Percentiles rank a stretch among this genome's conserved stretches.
Evolutionary conservation across 257 asterid species (phyloP).

Genomic region (Dorcoceras hygrometricum): DNA sequence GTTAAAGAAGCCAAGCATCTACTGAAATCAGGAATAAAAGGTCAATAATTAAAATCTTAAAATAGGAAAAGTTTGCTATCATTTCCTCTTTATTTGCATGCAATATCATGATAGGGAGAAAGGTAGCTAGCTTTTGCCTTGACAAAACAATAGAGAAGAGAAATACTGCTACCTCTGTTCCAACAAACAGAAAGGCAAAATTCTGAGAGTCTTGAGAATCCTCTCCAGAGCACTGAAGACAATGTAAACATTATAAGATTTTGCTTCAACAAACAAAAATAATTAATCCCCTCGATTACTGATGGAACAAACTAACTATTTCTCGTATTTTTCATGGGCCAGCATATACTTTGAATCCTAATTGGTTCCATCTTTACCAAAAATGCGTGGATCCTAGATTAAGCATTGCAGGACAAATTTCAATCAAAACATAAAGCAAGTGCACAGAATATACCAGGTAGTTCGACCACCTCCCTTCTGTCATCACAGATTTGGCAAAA

Average conservation of each 20-base stretch:
- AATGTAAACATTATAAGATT: conserved; percentile 23
- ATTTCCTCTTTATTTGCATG: conserved; percentile 8
- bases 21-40: conserved; percentile 18
- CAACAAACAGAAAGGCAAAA: conserved; percentile 77
- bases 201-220: conserved; percentile 53
- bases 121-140: conserved; percentile 7
- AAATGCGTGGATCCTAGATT: conserved; percentile 15
- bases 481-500: conserved; percentile 72
- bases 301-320: not conserved
- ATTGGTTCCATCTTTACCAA: conserved; percentile 12
- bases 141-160: conserved; percentile 7
- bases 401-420: conserved; percentile 7
- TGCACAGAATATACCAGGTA: conserved; percentile 52
- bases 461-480: conserved; percentile 84
- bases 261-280: conserved; percentile 17
- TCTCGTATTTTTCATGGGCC: not conserved
- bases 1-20: conserved; percentile 20
- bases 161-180: conserved; percentile 60
- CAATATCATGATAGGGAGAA: conserved; percentile 6
- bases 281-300: conserved; percentile 9
- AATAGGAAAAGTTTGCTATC: not conserved
- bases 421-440: conserved; percentile 13
- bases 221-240: conserved; percentile 63
- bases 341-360: not conserved
- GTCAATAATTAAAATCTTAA: conserved; percentile 5